Evolutionary conservation across 371 early-diverging fungal species (phyloP).

Genomic region (Mucor racemosus): DNA sequence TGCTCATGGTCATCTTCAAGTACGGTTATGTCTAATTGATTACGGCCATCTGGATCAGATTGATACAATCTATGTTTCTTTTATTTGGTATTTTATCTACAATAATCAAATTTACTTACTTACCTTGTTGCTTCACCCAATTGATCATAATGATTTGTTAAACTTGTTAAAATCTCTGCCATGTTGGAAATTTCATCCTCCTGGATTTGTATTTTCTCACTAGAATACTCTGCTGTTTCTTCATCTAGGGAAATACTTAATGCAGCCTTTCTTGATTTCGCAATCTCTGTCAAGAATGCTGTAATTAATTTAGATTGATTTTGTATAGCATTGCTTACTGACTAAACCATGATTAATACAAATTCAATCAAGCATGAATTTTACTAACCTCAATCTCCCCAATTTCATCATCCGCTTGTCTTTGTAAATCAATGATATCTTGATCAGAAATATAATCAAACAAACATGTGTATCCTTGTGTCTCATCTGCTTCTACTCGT

Average conservation of each 20-base stretch:
- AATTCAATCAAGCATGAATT: neutral
- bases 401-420: constrained; percentile 52
- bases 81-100: no score
- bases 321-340: constrained; percentile 16
- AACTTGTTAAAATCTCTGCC: constrained; percentile 54
- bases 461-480: constrained; percentile 23
- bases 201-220: constrained; percentile 39
- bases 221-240: constrained; percentile 30
- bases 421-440: constrained; percentile 50
- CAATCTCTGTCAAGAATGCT: constrained; percentile 31
- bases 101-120: neutral
- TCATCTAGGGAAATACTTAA: constrained; percentile 35
- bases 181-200: constrained; percentile 48
- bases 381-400: constrained; percentile 45
- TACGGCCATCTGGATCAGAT: constrained; percentile 36
- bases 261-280: constrained; percentile 30
- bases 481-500: neutral
- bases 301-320: constrained; percentile 34
- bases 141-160: constrained; percentile 56
- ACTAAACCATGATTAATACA: neutral
- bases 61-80: constrained; percentile 29
- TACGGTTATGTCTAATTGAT: constrained; percentile 45
- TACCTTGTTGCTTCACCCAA: constrained; percentile 52
- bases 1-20: constrained; percentile 49
- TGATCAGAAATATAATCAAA: constrained; percentile 57